Evolutionary conservation across 2,329 filamentous ascomycete species (phyloP).

Genomic region (Aureobasidium sp.): DNA sequence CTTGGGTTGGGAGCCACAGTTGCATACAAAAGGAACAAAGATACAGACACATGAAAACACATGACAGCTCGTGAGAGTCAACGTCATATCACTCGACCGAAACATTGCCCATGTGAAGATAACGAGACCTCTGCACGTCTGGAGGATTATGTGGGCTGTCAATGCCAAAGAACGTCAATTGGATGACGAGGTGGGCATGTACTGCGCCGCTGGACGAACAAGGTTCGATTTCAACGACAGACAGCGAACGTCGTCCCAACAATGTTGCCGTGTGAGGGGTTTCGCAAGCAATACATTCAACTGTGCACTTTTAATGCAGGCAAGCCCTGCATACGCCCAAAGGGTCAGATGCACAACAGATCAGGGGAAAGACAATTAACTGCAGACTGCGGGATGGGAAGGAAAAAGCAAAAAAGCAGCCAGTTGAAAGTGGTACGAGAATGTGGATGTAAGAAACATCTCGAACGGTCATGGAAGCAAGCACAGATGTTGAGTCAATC

Average conservation of each 20-base stretch:
- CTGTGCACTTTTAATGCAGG: neutral
- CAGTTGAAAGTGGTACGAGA: neutral
- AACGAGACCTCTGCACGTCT: neutral
- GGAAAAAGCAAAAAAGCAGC: conserved; percentile 7
- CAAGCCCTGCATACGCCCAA: neutral
- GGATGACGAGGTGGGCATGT: neutral
- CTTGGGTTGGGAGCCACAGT: neutral
- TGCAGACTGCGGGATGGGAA: neutral
- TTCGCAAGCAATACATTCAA: neutral
- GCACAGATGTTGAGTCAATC: conserved; percentile 7
- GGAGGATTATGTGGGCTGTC: neutral
- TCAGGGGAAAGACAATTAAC: neutral
- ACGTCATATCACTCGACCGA: conserved; percentile 2
- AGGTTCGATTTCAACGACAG: conserved; percentile 11
- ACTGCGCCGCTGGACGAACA: neutral
- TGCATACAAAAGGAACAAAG: conserved; percentile 3
- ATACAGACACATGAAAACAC: conserved; percentile 12
- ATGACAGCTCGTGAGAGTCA: conserved; percentile 9
- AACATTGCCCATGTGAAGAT: neutral
- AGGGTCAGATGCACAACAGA: neutral
- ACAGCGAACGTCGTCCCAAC: conserved; percentile 11
- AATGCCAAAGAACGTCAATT: neutral
- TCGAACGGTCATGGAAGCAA: conserved; percentile 10
- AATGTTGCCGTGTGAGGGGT: conserved; percentile 7
- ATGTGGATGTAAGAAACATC: neutral